Conservation (phyloP, 805 yeast species). For the Hanseniaspora pseudoguilliermondii region DNA sequence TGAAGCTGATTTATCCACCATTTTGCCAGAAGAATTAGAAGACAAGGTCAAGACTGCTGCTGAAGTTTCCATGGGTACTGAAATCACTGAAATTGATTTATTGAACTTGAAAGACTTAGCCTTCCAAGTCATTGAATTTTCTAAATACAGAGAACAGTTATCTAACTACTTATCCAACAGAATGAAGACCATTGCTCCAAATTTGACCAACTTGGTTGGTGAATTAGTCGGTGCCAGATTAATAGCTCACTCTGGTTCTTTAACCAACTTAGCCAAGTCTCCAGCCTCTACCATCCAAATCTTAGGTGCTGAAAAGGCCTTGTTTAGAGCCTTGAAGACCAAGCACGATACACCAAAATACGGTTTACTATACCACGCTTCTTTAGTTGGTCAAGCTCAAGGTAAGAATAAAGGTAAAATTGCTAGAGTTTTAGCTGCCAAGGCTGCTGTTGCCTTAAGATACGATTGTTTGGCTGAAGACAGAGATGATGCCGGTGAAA, state of each 20-base stretch:
- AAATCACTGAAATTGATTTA: slow-evolving; percentile 83
- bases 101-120: slow-evolving; percentile 82
- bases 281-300: slow-evolving; percentile 98
- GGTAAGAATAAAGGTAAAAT: slow-evolving; percentile 98
- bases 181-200: slow-evolving; percentile 99
- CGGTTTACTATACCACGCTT: slow-evolving; percentile 93
- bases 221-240: slow-evolving; percentile 97
- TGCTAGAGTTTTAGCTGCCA: slow-evolving; percentile 96
- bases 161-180: slow-evolving; percentile 82
- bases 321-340: slow-evolving; percentile 95
- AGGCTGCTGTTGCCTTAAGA: slow-evolving; percentile 93
- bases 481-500: slow-evolving; percentile 87
- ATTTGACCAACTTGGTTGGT: slow-evolving; percentile 87
- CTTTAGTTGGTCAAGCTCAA: slow-evolving; percentile 93
- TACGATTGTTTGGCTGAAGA: slow-evolving; percentile 96
- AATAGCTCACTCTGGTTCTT: slow-evolving; percentile 93
- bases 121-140: slow-evolving; percentile 88
- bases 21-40: slow-evolving; percentile 87
- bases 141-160: slow-evolving; percentile 92
- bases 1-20: slow-evolving; percentile 77
- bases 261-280: slow-evolving; percentile 88
- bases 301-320: slow-evolving; percentile 97
- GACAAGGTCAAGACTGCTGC: slow-evolving; percentile 90
- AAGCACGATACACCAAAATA: slow-evolving; percentile 98
- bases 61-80: slow-evolving; percentile 99